Percentiles rank a stretch among this genome's conserved stretches.
These are phyloP conservation scores for Hypomontagnella monticulosa DNA, from an alignment of 495 filamentous ascomycete species.

Conservation along the genomic window DNA sequence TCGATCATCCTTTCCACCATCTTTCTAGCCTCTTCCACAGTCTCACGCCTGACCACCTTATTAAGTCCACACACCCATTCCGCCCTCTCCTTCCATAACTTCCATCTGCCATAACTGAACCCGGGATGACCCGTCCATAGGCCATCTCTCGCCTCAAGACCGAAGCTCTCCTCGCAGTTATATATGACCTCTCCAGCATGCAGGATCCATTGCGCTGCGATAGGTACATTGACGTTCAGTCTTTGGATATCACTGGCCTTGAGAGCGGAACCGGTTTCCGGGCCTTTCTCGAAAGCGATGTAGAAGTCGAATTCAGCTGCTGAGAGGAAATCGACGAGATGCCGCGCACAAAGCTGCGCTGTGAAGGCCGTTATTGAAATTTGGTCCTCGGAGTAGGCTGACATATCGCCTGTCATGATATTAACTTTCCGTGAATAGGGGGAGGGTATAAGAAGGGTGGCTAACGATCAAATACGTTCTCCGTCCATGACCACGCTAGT, in stretches of 20 bases:
- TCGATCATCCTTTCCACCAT: slow-evolving; percentile 40
- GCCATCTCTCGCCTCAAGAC: slow-evolving; percentile 4
- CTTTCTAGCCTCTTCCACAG: slow-evolving; percentile 33
- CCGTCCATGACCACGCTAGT: slow-evolving; percentile 18
- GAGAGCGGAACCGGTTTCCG: not conserved
- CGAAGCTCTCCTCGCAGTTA: slow-evolving; percentile 18
- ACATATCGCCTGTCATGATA: slow-evolving; percentile 1
- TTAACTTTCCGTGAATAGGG: not conserved
- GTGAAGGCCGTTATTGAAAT: slow-evolving; percentile 26
- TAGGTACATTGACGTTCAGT: slow-evolving; percentile 18
- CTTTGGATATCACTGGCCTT: slow-evolving; percentile 7
- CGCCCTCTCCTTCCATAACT: slow-evolving; percentile 38
- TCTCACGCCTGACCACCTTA: slow-evolving; percentile 23
- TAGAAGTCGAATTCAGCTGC: slow-evolving; percentile 29
- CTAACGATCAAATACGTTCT: slow-evolving; percentile 33
- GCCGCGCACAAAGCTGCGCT: slow-evolving; percentile 27
- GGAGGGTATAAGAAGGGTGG: not conserved
- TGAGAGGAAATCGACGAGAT: slow-evolving; percentile 12
- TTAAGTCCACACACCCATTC: slow-evolving; percentile 37
- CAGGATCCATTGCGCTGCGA: slow-evolving; percentile 39
- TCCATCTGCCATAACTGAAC: slow-evolving; percentile 42
- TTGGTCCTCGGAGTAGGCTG: slow-evolving; percentile 15
- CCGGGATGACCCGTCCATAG: slow-evolving; percentile 20
- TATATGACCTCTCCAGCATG: slow-evolving; percentile 25
- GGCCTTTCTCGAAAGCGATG: slow-evolving; percentile 30